These are phyloP conservation scores for Papiliotrema fonsecae DNA, from an alignment of 1,284 basidiomycete genomes.

Conservation along the genomic window DNA sequence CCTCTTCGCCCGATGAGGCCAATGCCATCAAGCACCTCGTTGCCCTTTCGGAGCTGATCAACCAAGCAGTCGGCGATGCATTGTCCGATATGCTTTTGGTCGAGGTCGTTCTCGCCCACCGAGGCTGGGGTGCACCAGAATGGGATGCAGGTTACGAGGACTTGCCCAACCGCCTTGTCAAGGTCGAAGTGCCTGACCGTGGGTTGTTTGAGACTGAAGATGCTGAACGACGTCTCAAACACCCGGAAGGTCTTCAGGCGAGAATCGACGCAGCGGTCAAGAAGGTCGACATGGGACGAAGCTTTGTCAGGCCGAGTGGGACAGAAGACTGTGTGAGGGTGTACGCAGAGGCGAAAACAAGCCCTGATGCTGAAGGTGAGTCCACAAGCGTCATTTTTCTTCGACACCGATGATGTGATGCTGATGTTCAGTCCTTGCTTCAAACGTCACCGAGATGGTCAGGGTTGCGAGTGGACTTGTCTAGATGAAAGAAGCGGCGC, in stretches of 20 bases:
- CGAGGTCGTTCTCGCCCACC: conserved; percentile 84
- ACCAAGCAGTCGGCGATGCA: conserved; percentile 98
- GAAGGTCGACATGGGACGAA: conserved; percentile 76
- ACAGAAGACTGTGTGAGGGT: conserved; percentile 98
- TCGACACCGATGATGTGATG: not conserved
- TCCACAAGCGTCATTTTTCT: conserved; percentile 17
- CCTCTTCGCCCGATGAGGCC: conserved; percentile 71
- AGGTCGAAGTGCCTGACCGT: conserved; percentile 83
- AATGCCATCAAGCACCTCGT: conserved; percentile 72
- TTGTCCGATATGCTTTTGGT: conserved; percentile 95
- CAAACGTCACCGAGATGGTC: conserved; percentile 32
- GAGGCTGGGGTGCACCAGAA: conserved; percentile 73
- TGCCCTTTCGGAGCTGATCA: conserved; percentile 80
- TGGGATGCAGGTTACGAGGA: conserved; percentile 96
- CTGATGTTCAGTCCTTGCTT: conserved; percentile 24
- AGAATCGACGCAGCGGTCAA: conserved; percentile 79
- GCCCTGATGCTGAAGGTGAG: conserved; percentile 75
- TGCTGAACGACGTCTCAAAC: conserved; percentile 82
- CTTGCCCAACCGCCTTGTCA: conserved; percentile 93
- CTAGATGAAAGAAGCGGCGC: conserved; percentile 1
- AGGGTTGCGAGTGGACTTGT: conserved; percentile 16
- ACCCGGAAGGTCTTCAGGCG: conserved; percentile 74
- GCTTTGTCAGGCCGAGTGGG: conserved; percentile 94
- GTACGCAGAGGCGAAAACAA: conserved; percentile 83
- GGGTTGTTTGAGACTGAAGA: conserved; percentile 85